Conservation (phyloP, 1,284 basidiomycete species). For the Trametes polyzona region DNA sequence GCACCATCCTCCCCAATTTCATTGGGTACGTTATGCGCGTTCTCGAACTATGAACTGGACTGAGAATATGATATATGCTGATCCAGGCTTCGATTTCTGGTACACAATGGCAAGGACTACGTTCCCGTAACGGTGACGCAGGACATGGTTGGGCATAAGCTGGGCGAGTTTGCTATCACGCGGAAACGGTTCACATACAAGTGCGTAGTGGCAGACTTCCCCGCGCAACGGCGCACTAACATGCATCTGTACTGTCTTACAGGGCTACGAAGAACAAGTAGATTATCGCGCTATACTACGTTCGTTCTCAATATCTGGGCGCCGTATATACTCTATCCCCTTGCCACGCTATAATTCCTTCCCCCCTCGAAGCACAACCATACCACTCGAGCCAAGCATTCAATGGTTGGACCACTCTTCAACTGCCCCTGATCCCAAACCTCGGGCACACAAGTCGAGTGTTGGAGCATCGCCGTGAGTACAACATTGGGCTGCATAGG, state of each 20-base stretch:
- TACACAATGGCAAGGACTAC: conserved; percentile 96
- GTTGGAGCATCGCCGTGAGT: no score
- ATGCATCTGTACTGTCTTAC: neutral
- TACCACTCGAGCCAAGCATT: neutral
- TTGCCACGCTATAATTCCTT: conserved; percentile 10
- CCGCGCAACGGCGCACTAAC: neutral
- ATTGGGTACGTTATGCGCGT: conserved; percentile 78
- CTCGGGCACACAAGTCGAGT: no score
- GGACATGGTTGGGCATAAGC: conserved; percentile 98
- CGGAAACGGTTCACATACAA: conserved; percentile 80
- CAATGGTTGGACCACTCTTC: no score
- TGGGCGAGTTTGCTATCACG: conserved; percentile 94
- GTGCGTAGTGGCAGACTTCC: conserved; percentile 45
- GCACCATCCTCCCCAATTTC: conserved; percentile 94
- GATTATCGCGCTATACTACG: conserved; percentile 12
- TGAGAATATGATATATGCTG: no score
- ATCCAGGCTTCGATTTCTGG: conserved; percentile 79
- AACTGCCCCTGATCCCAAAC: no score
- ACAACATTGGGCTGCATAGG: no score
- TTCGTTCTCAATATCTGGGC: neutral
- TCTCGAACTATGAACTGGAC: no score
- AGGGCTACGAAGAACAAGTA: conserved; percentile 34
- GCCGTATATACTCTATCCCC: conserved; percentile 10
- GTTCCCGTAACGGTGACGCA: conserved; percentile 86
- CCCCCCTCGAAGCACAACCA: neutral